Evolutionary conservation across 2,329 filamentous ascomycete genomes (phyloP), one percentile per base, ranked within the genome.

Genomic region (Akanthomyces lecanii): DNA sequence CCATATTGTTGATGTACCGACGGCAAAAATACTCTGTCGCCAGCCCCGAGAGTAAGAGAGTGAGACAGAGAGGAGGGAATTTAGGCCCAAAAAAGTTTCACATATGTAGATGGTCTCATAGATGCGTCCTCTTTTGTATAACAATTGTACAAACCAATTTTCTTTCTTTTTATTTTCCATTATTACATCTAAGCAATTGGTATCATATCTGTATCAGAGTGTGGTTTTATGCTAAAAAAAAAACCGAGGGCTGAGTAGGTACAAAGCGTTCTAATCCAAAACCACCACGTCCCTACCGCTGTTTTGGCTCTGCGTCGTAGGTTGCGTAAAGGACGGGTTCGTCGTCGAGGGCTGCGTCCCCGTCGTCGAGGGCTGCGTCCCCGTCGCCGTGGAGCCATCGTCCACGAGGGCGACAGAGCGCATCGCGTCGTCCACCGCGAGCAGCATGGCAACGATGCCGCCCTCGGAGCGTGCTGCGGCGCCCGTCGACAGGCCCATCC

Each of bases 401-500:
- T 58, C 51, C 23, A 28, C 48, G 47, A 70, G 3, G 38, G 38
- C 63, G 48, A 70, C 64, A n/a, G 73, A 69, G 48, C 78, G 74
- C 33, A 85, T 68, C 16, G 75, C 76, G 21, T 79, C 78, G 69
- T 85, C 81, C 10, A 83, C 73, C 21, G 77, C 76, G 52, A 72
- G 71, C 30, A 86, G 73, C 66, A 85, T 72, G 61, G 79, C 78
- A 36, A 81, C 76, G 10, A 81, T 78, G 44, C 74, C 74, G 4
- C 68, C 69, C 38, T 73, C 70, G 36, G 74, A 72, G 65, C 70
- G 72, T 6, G 76, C 80, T 7, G 81, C 82, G 2, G 80, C 82
- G 60, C 81, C 76, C 4, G 74, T 76, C 42, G 71, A 69, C 53
- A 85, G 77, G 1, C 82, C 82, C 45, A 74, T 72, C 79, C 82